Evolutionary conservation across 768 basidiomycete genomes (phyloP), one percentile per base, ranked within the genome.

Genomic region (Leccinum arenicola): DNA sequence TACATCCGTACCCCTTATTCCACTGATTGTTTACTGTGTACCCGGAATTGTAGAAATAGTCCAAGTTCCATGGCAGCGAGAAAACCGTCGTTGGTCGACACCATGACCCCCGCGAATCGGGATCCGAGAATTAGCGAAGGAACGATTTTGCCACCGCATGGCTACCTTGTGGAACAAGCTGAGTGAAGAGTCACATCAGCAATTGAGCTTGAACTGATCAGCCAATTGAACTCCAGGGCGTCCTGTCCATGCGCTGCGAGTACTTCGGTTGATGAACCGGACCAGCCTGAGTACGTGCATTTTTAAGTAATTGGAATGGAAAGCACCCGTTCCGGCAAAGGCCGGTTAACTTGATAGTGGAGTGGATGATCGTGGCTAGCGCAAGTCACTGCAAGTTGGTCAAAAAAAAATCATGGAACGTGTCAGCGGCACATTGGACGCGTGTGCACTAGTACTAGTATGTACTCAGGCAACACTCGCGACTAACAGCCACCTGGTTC

Each of bases 141-240:
- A 19, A 17, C 7, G 19, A 29, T 14, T 17, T n/a, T 35, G 21
- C 35, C 9, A 15, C 60, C 36, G 50, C 61, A 60, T 36, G 57
- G 55, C 10, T 47, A 33, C 61, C 55, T 55, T 43, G 65, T 50
- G 53, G 45, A 40, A 50, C 47, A n/a, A 27, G 21, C 17, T 40
- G 29, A 23, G 38, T 15, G 31, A 7, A 23, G 21, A 17, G 17
- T 38, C 52, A 47, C 36, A 21, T 62, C 52, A 47, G 51, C 55
- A 31, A 23, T 31, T 7, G 17, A 7, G 43, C 17, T n/a, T n/a
- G 4, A 35, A 35, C 5, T 50, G n/a, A 36, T 62, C 45, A 40
- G 4, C 35, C 25, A 43, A 56, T 58, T 17, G 1, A 14, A 35
- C 2, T 14, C 12, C 35, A 35, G 47, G 50, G 31, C 17, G 6